Evolutionary conservation across 2,329 filamentous ascomycete genomes (phyloP).

Genomic region (Colletotrichum noveboracense): DNA sequence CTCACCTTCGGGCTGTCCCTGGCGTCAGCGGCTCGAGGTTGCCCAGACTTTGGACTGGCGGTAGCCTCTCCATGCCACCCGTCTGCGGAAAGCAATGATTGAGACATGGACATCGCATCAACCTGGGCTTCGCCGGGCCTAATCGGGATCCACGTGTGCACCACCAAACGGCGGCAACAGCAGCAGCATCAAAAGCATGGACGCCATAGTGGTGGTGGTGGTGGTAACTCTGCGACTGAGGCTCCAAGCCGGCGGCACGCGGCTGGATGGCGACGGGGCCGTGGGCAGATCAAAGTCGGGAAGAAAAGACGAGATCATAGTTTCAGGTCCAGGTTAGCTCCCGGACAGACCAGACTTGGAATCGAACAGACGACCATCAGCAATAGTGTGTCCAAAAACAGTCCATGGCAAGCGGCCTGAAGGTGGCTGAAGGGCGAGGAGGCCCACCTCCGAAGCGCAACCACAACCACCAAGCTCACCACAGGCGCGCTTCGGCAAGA

Average conservation of each 20-base stretch:
- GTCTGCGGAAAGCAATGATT: not conserved
- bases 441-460: constrained; percentile 11
- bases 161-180: not conserved
- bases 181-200: not conserved
- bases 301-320: constrained; percentile 9
- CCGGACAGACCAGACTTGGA: constrained; percentile 11
- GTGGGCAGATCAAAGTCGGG: constrained; percentile 14
- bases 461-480: not conserved
- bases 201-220: constrained; percentile 7
- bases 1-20: not conserved
- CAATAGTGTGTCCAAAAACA: constrained; percentile 4
- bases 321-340: constrained; percentile 19
- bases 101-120: constrained; percentile 22
- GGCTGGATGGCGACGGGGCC: constrained; percentile 12
- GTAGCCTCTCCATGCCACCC: not conserved
- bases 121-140: constrained; percentile 1
- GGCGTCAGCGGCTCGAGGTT: constrained; percentile 10
- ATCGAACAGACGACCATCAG: constrained; percentile 10
- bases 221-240: not conserved
- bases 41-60: constrained; percentile 4
- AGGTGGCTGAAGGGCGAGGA: constrained; percentile 12
- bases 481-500: constrained; percentile 14
- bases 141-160: constrained; percentile 18
- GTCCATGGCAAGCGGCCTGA: constrained; percentile 14
- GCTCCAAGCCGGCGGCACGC: constrained; percentile 7